phyloP scores from a whole-genome alignment of 768 basidiomycete genomes.

The Hortiboletus flavorubellus region DNA sequence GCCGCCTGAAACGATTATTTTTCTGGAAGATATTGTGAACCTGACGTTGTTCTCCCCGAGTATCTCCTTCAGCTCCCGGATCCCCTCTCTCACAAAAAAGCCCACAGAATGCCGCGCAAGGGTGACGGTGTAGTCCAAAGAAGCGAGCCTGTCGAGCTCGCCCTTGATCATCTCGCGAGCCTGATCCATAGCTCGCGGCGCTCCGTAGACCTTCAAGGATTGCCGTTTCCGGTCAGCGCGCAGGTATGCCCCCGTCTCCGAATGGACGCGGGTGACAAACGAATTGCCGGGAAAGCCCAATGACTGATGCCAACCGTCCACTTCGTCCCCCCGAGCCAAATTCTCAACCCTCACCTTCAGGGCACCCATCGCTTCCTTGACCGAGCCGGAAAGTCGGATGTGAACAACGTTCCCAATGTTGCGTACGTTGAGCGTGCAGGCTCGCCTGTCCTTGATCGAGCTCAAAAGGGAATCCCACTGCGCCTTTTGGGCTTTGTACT shows the following conservation, averaged over 20 bases:
- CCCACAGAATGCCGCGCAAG: conserved; percentile 30
- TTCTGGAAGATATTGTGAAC: conserved; percentile 31
- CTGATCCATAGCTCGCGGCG: conserved; percentile 34
- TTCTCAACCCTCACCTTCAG: conserved; percentile 60
- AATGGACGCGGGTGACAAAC: conserved; percentile 36
- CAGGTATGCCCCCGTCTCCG: conserved; percentile 41
- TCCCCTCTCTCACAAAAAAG: too few relatives aligned
- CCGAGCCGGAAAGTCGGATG: conserved; percentile 48
- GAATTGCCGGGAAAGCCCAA: conserved; percentile 28
- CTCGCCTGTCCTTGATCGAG: conserved; percentile 35
- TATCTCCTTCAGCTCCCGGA: too few relatives aligned
- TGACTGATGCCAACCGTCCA: conserved; percentile 50
- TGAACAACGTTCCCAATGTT: conserved; percentile 28
- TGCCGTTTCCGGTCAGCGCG: conserved; percentile 45
- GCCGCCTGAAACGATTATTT: conserved; percentile 51
- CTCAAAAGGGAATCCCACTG: conserved; percentile 47
- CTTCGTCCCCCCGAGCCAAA: conserved; percentile 47
- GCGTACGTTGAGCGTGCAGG: conserved; percentile 33
- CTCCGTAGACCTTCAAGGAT: conserved; percentile 46
- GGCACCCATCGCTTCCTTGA: conserved; percentile 50
- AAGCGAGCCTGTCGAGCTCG: conserved; percentile 47
- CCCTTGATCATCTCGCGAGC: conserved; percentile 44
- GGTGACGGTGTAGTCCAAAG: conserved; percentile 39
- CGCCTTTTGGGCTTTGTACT: conserved; percentile 48
- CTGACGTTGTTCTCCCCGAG: too few relatives aligned